phyloP scores from a whole-genome alignment of 176 grass and related monocot species.

The Tillandsia leiboldiana region DNA sequence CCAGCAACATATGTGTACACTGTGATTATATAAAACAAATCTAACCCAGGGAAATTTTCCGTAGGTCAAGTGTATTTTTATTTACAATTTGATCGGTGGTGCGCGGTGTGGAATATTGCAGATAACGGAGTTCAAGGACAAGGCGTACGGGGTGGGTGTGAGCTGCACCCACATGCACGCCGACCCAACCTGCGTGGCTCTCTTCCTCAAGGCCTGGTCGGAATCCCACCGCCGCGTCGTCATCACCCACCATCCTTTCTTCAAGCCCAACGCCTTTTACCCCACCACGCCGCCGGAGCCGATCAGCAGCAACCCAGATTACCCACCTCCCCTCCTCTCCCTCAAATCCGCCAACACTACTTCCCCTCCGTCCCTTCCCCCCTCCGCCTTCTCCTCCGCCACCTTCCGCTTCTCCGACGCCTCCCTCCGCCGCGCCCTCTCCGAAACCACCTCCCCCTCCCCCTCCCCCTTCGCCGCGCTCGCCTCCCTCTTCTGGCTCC shows the following conservation, averaged over 20 bases:
- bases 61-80: too few relatives aligned
- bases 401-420: slow-evolving; percentile 59
- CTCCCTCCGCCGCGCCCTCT: slow-evolving; percentile 31
- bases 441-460: slow-evolving; percentile 15
- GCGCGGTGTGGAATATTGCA: slow-evolving; percentile 2
- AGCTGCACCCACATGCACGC: slow-evolving; percentile 72
- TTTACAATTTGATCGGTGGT: too few relatives aligned
- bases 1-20: too few relatives aligned
- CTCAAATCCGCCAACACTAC: slow-evolving; percentile 20
- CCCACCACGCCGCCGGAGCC: neutral
- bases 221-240: slow-evolving; percentile 48
- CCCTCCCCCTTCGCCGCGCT: slow-evolving; percentile 54
- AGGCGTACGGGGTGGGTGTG: slow-evolving; percentile 53
- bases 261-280: slow-evolving; percentile 42
- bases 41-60: too few relatives aligned
- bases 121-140: slow-evolving; percentile 79
- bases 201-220: slow-evolving; percentile 59
- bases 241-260: slow-evolving; percentile 48
- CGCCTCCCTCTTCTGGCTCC: slow-evolving; percentile 67
- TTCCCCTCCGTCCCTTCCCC: neutral
- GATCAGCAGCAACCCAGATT: too few relatives aligned
- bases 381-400: slow-evolving; percentile 37
- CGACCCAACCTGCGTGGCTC: slow-evolving; percentile 49
- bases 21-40: too few relatives aligned
- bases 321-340: slow-evolving; percentile 28